These are phyloP conservation scores for Solanum hybrid DNA, from an alignment of 305 asterid genomes.

Conservation along the genomic window DNA sequence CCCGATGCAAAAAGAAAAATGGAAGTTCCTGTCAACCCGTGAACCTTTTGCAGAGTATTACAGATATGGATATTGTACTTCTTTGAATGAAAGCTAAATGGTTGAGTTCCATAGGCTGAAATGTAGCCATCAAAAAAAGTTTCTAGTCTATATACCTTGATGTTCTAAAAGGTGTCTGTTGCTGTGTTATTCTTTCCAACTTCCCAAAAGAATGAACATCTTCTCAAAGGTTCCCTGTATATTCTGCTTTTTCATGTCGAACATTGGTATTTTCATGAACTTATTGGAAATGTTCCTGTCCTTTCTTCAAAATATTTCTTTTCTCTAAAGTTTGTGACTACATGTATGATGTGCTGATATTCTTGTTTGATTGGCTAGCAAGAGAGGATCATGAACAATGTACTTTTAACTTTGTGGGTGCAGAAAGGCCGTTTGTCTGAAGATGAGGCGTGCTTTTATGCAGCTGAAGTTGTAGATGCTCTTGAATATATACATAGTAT, in stretches of 20 bases:
- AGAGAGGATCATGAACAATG: not conserved
- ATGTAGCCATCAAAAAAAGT: not conserved
- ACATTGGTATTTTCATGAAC: not conserved
- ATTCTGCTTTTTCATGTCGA: not conserved
- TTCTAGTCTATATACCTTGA: not conserved
- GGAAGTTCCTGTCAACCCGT: not conserved
- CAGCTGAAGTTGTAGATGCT: conserved; percentile 98
- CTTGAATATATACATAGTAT: conserved; percentile 92
- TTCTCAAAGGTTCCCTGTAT: not conserved
- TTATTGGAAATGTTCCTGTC: not conserved
- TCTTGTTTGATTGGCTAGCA: not conserved
- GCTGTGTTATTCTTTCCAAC: not conserved
- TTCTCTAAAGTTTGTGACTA: not conserved
- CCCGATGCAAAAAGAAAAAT: not conserved
- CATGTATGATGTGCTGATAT: not conserved
- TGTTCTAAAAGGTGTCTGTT: not conserved
- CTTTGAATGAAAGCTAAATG: not conserved
- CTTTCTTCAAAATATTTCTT: not conserved
- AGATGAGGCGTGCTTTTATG: conserved; percentile 90
- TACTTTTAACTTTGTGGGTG: conserved; percentile 24
- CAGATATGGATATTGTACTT: not conserved
- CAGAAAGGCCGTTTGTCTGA: conserved; percentile 90
- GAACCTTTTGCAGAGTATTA: not conserved
- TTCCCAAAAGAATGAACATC: not conserved
- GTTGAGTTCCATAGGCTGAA: not conserved